Conservation (phyloP, 169 alveolate species). For the Cryptosporidium sp. region DNA sequence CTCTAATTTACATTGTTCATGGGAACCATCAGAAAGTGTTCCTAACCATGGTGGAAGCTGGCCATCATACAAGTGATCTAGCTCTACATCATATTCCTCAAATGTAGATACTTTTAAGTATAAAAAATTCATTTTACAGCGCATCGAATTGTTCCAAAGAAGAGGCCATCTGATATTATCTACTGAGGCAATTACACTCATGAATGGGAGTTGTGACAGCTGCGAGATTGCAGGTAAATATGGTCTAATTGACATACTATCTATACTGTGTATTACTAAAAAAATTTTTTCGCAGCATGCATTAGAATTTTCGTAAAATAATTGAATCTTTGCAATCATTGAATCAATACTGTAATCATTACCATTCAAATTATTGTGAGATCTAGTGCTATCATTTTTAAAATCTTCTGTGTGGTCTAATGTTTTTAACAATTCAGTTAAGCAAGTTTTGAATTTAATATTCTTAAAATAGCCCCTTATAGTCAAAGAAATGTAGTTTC, state of each 20-base stretch:
- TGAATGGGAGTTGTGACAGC: constrained; percentile 36
- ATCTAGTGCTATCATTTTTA: not conserved
- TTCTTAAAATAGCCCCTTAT: constrained; percentile 55
- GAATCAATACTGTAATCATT: constrained; percentile 24
- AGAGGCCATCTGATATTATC: constrained; percentile 75
- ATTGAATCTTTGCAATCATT: constrained; percentile 23
- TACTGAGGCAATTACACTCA: constrained; percentile 23
- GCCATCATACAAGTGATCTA: constrained; percentile 26
- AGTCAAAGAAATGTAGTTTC: constrained; percentile 15
- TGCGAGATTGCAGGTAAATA: constrained; percentile 55
- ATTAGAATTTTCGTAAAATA: not conserved
- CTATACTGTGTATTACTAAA: constrained; percentile 55
- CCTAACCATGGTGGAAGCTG: constrained; percentile 39
- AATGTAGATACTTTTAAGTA: constrained; percentile 28
- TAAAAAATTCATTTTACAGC: constrained; percentile 44
- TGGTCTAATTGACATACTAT: constrained; percentile 50
- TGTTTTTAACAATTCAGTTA: constrained; percentile 27
- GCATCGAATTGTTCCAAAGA: constrained; percentile 55
- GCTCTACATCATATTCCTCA: constrained; percentile 39
- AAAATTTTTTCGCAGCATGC: constrained; percentile 1
- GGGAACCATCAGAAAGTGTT: not conserved
- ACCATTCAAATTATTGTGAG: not conserved
- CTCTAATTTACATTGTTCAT: constrained; percentile 11
- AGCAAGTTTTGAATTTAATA: constrained; percentile 41
- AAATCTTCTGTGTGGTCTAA: not conserved